Evolutionary conservation across 352 stramenopile genomes (phyloP).

Genomic region (Pythium grandisporangium): DNA sequence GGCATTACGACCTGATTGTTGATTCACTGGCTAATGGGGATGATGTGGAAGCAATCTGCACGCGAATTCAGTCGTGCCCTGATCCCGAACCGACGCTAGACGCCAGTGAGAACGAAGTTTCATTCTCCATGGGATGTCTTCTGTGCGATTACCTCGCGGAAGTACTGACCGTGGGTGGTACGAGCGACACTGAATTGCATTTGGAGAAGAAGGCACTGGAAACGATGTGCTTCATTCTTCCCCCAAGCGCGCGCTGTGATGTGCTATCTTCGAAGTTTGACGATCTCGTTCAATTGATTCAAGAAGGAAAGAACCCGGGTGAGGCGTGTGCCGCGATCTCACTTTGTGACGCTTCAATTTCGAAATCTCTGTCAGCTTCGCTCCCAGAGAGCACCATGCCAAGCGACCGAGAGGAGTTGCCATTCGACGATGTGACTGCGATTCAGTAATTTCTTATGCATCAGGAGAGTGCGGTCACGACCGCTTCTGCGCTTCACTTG

Average conservation of each 20-base stretch:
- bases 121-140: conserved; percentile 54
- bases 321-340: conserved; percentile 45
- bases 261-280: conserved; percentile 74
- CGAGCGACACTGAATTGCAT: conserved; percentile 35
- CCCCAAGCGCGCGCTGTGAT: conserved; percentile 45
- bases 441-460: conserved; percentile 29
- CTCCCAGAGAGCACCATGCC: conserved; percentile 2
- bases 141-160: conserved; percentile 76
- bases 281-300: conserved; percentile 40
- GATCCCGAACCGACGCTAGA: conserved; percentile 2
- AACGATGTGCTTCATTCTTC: conserved; percentile 69
- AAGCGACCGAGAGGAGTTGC: no score
- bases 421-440: conserved; percentile 29
- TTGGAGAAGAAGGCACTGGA: conserved; percentile 62
- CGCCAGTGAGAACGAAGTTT: conserved; percentile 13
- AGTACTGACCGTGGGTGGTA: conserved; percentile 32
- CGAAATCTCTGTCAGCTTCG: conserved; percentile 16
- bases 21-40: conserved; percentile 39
- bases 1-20: conserved; percentile 38
- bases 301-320: conserved; percentile 47
- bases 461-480: no score
- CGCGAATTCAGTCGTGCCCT: conserved; percentile 29
- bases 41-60: conserved; percentile 40
- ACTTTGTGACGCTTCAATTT: conserved; percentile 40
- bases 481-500: no score